Base-by-base conservation (phyloP, 2,329 filamentous ascomycete genomes). In the Aspergillus thermomutatus region DNA sequence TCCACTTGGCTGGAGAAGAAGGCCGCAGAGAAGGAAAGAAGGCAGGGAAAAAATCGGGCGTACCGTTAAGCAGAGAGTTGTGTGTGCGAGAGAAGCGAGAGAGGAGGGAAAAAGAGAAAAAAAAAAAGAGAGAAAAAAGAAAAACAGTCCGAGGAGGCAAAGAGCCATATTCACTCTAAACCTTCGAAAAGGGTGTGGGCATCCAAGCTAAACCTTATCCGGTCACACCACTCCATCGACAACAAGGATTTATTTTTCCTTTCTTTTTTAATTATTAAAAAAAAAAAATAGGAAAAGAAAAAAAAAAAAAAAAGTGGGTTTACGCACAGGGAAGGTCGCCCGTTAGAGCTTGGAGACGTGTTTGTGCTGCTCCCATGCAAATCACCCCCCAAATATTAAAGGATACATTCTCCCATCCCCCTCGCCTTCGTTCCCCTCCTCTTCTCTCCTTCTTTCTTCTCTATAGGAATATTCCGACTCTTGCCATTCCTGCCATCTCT, bases 401-500 rank as follows among this genome's bases (percentile, higher is more conserved):
- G 65, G 66, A 64, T 63, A 66, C 69, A 64, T 70, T 69, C 62
- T 67, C 66, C 69, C 60, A 62, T 56, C 58, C 60, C 60, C 58
- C 58, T 60, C 57, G 49, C 52, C 54, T 51, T 60, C 58, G 50
- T 53, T 62, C 54, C 34, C 55, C 55, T 61, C 51, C 49, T 49
- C 55, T 56, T 61, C 57, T 63, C 53, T 60, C 52, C 57, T 63
- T 61, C 59, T 56, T 59, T 59, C 56, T 60, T 61, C 43, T 63
- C 43, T 60, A 72, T 72, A 73, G 72, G 71, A 74, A 66, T 66
- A 62, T 67, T 69, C 72, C 71, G 70, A 65, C 70, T 72, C 71
- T 68, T 69, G 67, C 70, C 71, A 72, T 72, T 63, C 63, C 63
- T 65, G 69, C 57, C 64, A 67, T 69, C 65, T 49, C 63, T 60